Evolutionary conservation across 345 rosid species (phyloP).

Genomic region (Citrus medica): DNA sequence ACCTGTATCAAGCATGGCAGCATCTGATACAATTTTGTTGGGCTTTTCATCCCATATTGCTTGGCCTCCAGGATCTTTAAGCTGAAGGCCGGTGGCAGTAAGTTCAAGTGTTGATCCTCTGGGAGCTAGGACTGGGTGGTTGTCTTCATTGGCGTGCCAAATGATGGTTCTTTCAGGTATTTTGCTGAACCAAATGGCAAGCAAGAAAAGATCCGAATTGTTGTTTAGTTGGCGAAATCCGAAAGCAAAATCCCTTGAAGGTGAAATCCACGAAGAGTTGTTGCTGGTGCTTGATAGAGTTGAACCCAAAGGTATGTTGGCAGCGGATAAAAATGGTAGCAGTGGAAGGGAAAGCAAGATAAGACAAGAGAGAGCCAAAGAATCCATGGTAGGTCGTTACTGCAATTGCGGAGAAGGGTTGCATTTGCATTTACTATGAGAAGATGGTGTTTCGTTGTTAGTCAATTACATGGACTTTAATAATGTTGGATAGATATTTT

Average conservation of each 20-base stretch:
- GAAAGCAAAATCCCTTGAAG: conserved; percentile 25
- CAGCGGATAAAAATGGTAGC: not conserved
- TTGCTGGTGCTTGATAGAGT: conserved; percentile 5
- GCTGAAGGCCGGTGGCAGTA: conserved; percentile 1
- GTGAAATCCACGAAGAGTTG: conserved; percentile 16
- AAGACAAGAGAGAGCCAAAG: not conserved
- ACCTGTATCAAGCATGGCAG: conserved; percentile 28
- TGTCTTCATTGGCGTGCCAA: conserved; percentile 26
- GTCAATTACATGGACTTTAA: too few species aligned
- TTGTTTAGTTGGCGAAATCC: conserved; percentile 18
- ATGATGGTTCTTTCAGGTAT: conserved; percentile 26
- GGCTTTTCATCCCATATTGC: conserved; percentile 4
- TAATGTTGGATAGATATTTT: too few species aligned
- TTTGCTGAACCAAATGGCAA: conserved; percentile 32
- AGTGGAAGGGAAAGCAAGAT: conserved; percentile 3
- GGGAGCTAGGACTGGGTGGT: conserved; percentile 1
- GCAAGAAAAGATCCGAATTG: conserved; percentile 21
- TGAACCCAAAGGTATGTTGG: conserved; percentile 10
- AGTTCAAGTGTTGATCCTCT: conserved; percentile 29
- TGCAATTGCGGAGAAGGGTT: not conserved
- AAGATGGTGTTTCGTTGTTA: too few species aligned
- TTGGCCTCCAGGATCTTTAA: conserved; percentile 15
- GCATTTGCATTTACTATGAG: too few species aligned
- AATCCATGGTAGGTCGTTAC: not conserved
- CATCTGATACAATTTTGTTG: not conserved